Base-by-base conservation (phyloP, 1,284 basidiomycete genomes). In the Neonothopanus nambi region DNA sequence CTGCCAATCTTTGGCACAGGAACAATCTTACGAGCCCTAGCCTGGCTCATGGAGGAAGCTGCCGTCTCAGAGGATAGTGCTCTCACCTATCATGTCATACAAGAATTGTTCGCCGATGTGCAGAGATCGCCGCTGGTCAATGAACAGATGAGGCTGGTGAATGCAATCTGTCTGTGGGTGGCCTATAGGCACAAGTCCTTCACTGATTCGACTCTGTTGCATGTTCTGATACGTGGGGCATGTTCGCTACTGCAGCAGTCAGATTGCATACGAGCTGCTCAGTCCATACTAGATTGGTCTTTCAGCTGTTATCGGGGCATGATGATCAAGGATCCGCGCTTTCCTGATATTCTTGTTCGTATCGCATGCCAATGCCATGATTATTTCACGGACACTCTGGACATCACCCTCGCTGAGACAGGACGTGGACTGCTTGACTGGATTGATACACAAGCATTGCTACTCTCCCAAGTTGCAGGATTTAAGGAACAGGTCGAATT, bases 61-160 rank as follows among this genome's bases (percentile, higher is more conserved):
- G 65, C 72, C 3, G 64, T 70, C 12, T 70, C 71, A 18, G 71
- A 78, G 40, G 68, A 67, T 15, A 70, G 73, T 17, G 77, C 82
- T 8, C 80, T 84, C 46, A 82, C 85, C 2, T 95, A 93, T 66
- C 88, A 93, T 58, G 79, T 92, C 39, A 67, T 93, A 18, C 84
- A 90, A 52, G 81, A 84, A 50, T 72, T 96, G 8, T 84, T 96
- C 59, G 76, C 85, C 6, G 76, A 78, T 37, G 72, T 95, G 24
- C 79, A 89, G 55, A 68, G 73, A 2, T 83, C 85, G 0, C 85
- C 85, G n/a, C 77, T 98, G 39, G 79, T 96, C 58, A 92, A 93
- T 64, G 93, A 97, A 64, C 93, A 97, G 67, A 69, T 87, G 41
- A 84, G 95, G 5, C 72, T 89, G 26, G 67, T 95, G 28, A 87